Evolutionary conservation across 306 rosid genomes (phyloP), one percentile per base, ranked within the genome.

Genomic region (Senna tora): DNA sequence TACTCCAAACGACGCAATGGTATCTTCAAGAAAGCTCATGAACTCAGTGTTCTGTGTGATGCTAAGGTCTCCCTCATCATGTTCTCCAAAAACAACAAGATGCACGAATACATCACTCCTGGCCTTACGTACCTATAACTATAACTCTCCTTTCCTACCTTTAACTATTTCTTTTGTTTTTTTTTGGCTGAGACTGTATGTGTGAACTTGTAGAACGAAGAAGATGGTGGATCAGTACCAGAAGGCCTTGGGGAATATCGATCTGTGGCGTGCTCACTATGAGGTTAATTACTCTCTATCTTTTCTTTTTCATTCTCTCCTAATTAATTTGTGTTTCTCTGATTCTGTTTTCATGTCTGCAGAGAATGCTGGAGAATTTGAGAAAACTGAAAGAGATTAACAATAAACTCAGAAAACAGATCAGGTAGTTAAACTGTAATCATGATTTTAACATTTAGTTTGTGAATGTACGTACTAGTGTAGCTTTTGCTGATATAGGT

Each of bases 1-100:
- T 92, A 87, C 85, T 92, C 96, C 13, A 92, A 89, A 75, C 62
- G 96, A 62, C 16, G 96, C 12, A 88, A 83, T 83, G 97, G 97
- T 65, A 85, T 92, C 70, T 77, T 85, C 87, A 92, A 92, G 93
- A 92, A 92, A 80, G 96, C 97, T 71, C 73, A 83, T 43, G 97
- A 92, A 78, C 97, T 92, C 75, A 83, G 93, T 58, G 91, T 92
- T 71, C 88, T 92, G 0, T 92, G 97, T 25, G 97, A 92, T 67
- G 97, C 97, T 57, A 87, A 66, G 81, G 93, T 89, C 34, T 92
- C 90, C 1, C 85, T 92, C 69, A 82, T 92, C 86, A 89, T 92
- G 90, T 74, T 89, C 85, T 87, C 97, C 36, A 83, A 71, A 53
- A 80, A 78, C 59, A 71, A 75, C 54, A 87, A 81, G 85, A 47